phyloP scores from a whole-genome alignment of 1,139 yeast species.

The Pichia sp. region DNA sequence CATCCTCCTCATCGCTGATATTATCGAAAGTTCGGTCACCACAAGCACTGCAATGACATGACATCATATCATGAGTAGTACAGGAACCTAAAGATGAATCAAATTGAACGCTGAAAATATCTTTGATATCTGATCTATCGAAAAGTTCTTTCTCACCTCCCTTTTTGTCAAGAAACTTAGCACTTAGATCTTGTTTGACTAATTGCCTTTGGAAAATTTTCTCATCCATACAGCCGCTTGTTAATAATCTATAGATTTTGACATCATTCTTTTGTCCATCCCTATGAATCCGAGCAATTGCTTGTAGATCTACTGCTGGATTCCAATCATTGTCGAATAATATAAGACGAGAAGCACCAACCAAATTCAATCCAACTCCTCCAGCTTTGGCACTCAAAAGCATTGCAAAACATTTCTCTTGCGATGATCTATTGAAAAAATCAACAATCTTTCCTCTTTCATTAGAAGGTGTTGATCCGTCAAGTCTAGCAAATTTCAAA shows the following conservation, averaged over 20 bases:
- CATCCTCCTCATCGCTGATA: background rate
- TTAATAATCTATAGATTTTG: slow-evolving; percentile 71
- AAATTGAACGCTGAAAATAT: slow-evolving; percentile 52
- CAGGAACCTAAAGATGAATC: slow-evolving; percentile 28
- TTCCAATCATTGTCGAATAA: slow-evolving; percentile 50
- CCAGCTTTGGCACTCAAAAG: slow-evolving; percentile 87
- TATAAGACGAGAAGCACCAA: slow-evolving; percentile 83
- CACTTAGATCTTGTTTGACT: slow-evolving; percentile 74
- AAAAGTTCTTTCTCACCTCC: slow-evolving; percentile 42
- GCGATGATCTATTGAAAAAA: slow-evolving; percentile 51
- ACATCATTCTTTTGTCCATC: slow-evolving; percentile 85
- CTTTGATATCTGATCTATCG: slow-evolving; percentile 58
- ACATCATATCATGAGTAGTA: slow-evolving; percentile 79
- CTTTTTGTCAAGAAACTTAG: slow-evolving; percentile 60
- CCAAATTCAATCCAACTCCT: slow-evolving; percentile 83
- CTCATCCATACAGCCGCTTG: slow-evolving; percentile 90
- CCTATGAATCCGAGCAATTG: slow-evolving; percentile 92
- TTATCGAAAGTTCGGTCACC: slow-evolving; percentile 27
- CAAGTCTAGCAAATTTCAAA: slow-evolving; percentile 56
- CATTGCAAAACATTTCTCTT: slow-evolving; percentile 50
- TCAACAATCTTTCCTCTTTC: slow-evolving; percentile 60
- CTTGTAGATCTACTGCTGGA: slow-evolving; percentile 87
- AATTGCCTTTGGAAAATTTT: slow-evolving; percentile 91
- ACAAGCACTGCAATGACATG: slow-evolving; percentile 58
- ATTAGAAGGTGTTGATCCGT: slow-evolving; percentile 73